These are phyloP conservation scores for Coemansia sp. DNA, from an alignment of 192 early-diverging fungal species.

Conservation along the genomic window DNA sequence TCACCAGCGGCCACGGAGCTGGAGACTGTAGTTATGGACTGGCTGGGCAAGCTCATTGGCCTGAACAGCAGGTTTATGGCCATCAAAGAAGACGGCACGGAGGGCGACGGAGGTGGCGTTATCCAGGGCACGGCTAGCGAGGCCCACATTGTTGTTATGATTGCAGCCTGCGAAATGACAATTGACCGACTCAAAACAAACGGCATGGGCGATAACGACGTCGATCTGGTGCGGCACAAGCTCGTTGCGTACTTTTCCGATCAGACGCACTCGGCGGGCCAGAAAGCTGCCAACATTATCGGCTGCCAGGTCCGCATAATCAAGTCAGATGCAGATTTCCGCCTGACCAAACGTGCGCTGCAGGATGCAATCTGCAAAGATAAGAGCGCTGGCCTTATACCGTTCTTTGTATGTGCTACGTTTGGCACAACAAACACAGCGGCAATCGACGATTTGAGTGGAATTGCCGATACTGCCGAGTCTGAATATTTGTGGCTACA, in stretches of 20 bases:
- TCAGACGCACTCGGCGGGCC: conserved; percentile 59
- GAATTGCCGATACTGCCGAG: conserved; percentile 51
- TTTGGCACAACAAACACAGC: conserved; percentile 63
- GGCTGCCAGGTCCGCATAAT: conserved; percentile 40
- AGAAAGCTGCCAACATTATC: conserved; percentile 55
- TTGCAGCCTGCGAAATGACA: conserved; percentile 56
- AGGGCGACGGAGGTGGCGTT: conserved; percentile 61
- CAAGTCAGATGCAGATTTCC: conserved; percentile 33
- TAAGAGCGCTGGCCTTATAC: conserved; percentile 53
- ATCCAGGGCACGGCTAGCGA: conserved; percentile 66
- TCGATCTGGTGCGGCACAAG: conserved; percentile 16
- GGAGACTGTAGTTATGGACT: conserved; percentile 61
- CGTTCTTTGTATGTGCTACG: conserved; percentile 62
- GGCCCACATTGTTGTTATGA: conserved; percentile 56
- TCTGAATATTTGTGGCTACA: conserved; percentile 58
- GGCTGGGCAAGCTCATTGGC: conserved; percentile 62
- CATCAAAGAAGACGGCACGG: conserved; percentile 37
- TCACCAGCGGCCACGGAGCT: conserved; percentile 64
- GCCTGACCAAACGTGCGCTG: conserved; percentile 49
- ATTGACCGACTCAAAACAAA: conserved; percentile 28
- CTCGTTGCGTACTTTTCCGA: conserved; percentile 62
- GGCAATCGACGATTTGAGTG: conserved; percentile 57
- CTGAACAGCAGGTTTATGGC: conserved; percentile 56
- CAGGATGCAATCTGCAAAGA: conserved; percentile 49
- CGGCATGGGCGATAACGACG: conserved; percentile 34